Evolutionary conservation across 1,139 yeast genomes (phyloP), one percentile per base, ranked within the genome.

Genomic region (Yamadazyma oceani): DNA sequence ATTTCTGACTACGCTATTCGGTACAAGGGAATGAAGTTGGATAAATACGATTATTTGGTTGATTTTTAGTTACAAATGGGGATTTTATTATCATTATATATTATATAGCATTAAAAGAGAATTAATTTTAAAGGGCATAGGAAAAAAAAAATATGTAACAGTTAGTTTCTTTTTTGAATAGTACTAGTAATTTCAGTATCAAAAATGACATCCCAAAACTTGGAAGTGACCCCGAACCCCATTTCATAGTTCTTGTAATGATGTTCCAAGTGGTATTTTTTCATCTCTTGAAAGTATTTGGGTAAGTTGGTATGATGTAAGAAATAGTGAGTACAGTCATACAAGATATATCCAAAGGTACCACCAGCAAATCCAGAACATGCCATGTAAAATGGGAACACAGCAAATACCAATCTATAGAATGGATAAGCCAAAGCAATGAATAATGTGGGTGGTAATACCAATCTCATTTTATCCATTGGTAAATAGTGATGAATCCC

Each of bases 401-500:
- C 36, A 12, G 45, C 41, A 42, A 70, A 71, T 11, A 71, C 66
- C 42, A 71, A 51, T 34, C 45, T 58, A 50, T 69, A 67, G 55
- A 71, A 69, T 29, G 77, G 77, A 42, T 56, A 67, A 3, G 72
- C 73, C 55, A 71, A 66, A 3, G 67, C 32, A 2, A 69, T 36
- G 50, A 90, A 82, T 55, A 92, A 68, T 0, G 97, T 72, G 33
- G 99, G 99, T 4, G 99, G 99, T 83, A 92, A 83, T 32, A 92
- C 99, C 57, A 92, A 76, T 58, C 99, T 80, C 62, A 81, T 73
- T 42, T 79, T 78, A 66, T 92, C 99, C 98, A 94, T 92, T 44
- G 99, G 99, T 52, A 92, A 73, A 62, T 88, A 92, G 62, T 92
- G 99, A 60, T 92, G 99, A 39, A 90, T 85, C 37, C 99, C 99